Evolutionary conservation across 352 stramenopile genomes (phyloP), one percentile per base, ranked within the genome.

Genomic region (Phytophthora ohioensis): DNA sequence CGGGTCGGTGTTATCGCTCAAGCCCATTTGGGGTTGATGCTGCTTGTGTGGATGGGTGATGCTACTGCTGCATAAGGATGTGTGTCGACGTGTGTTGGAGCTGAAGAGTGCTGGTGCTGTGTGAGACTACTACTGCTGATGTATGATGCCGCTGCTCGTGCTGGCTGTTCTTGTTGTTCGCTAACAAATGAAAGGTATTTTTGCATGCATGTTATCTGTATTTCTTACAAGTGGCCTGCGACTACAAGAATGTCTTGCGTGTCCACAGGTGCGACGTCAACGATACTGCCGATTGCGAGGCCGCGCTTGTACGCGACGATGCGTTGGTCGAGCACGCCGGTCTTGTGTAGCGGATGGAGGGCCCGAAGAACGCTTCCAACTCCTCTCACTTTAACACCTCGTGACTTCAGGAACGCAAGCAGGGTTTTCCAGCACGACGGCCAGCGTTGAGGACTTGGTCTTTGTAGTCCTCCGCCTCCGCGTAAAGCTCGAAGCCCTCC

Each of bases 361-460:
- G 34, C 27, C n/a, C 21, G 46, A 17, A 36, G 27, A 36, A 53
- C 46, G 10, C 27, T 53, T 38, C 27, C 46, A 10, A 21, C 8
- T 34, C 21, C 46, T 21, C 31, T 53, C 30, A 4, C 46, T 5
- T 53, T 53, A 8, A 41, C 10, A 7, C 35, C 2, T 41, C 39
- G 48, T 1, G 53, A 21, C 15, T 39, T 55, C 21, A 58, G 32
- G 21, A 70, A 70, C 1, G 21, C 3, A 2, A 58, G 5, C 12
- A 64, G 12, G 15, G n/a, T 7, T 21, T 9, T 43, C 52, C 62
- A n/a, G n/a, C 61, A 4, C 30, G 36, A 15, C 35, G 34, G 4
- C 52, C 62, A 11, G 13, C 6, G 11, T 47, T 9, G 30, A 63
- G 41, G 27, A 69, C 62, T 15, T 36, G 62, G 36, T 69, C 53